Conservation (phyloP, 306 rosid genomes). For the barrel medic (Medicago truncatula) region DNA sequence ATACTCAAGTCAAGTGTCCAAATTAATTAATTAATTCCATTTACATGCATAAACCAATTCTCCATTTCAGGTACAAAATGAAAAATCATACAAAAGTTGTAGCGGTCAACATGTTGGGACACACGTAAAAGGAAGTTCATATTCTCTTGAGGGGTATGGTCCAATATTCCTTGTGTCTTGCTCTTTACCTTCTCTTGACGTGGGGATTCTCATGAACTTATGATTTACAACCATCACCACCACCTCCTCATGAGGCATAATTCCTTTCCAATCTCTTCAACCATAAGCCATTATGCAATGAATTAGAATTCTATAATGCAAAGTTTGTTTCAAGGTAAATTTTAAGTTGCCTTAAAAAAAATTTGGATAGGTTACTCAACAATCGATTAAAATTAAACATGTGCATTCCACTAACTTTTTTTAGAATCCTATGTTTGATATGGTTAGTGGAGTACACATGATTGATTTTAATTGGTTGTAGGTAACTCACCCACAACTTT, state of each 20-base stretch:
- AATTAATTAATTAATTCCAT: no score
- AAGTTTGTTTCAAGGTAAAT: no score
- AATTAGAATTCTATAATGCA: no score
- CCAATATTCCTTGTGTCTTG: constrained; percentile 52
- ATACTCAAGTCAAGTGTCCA: no score
- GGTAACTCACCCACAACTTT: no score
- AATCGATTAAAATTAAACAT: no score
- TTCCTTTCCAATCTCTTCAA: constrained; percentile 63
- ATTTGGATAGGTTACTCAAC: no score
- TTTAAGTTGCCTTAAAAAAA: no score
- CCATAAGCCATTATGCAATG: constrained; percentile 45
- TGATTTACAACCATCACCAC: constrained; percentile 40
- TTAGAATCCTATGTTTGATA: no score
- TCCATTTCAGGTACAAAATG: not conserved
- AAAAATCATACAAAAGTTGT: not conserved
- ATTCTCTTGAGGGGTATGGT: constrained; percentile 55
- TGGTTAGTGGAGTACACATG: no score
- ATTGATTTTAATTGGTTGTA: no score
- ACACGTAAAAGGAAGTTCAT: constrained; percentile 35
- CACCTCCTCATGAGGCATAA: constrained; percentile 53
- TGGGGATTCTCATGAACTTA: constrained; percentile 58
- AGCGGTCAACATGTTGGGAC: constrained; percentile 4
- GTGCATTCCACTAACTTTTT: no score
- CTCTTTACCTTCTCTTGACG: constrained; percentile 54
- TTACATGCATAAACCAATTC: not conserved